A percentile compares a stretch with the other conserved stretches of the same genome.
Conservation (phyloP, 208 protist genomes). For the Wallacemonas sp. region DNA sequence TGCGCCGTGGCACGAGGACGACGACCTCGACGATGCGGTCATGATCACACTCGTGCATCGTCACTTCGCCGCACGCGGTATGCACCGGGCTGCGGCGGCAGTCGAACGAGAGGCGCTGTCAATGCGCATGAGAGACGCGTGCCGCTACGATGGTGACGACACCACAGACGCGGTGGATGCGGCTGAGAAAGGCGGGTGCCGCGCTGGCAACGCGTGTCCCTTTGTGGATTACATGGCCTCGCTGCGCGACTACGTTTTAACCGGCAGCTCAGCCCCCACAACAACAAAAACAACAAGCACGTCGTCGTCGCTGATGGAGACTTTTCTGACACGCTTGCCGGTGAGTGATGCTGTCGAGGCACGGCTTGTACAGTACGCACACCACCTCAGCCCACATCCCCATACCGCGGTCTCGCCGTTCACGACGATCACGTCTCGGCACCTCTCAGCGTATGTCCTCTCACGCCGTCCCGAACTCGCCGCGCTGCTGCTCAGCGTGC, state of each 20-base stretch:
- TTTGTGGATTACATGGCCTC: constrained; percentile 20
- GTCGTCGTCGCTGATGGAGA: neutral
- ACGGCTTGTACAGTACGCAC: constrained; percentile 7
- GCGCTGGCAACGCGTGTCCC: neutral
- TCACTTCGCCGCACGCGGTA: constrained; percentile 3
- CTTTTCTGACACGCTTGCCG: constrained; percentile 22
- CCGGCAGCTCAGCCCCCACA: neutral
- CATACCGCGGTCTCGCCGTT: no score
- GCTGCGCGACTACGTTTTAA: constrained; percentile 17
- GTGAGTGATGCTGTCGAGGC: constrained; percentile 13
- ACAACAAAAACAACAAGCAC: no score
- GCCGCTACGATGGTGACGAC: no score
- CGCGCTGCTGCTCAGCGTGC: constrained; percentile 32
- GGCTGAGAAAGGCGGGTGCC: neutral
- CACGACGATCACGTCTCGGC: no score
- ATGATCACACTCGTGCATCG: neutral
- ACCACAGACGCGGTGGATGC: no score
- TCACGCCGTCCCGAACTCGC: constrained; percentile 39
- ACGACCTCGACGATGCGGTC: constrained; percentile 24
- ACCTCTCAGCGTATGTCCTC: constrained; percentile 20
- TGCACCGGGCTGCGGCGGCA: constrained; percentile 19
- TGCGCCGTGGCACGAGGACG: constrained; percentile 1
- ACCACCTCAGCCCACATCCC: neutral
- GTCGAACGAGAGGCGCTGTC: constrained; percentile 15
- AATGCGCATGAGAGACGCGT: no score